Base-by-base conservation (phyloP, 495 filamentous ascomycete genomes). In the Penicillium coprophilum region DNA sequence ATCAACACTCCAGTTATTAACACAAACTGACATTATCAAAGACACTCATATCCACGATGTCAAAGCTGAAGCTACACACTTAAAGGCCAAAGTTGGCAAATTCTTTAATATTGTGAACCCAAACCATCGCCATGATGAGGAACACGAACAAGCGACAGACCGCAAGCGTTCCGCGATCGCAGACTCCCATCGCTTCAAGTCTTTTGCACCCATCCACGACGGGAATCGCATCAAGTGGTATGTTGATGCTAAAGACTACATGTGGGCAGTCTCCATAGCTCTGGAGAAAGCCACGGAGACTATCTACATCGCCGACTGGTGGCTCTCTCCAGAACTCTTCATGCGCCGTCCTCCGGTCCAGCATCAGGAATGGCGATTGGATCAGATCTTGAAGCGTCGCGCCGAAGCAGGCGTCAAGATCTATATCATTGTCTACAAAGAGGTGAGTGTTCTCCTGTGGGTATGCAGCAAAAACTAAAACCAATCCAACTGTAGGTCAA, bases 291-390 rank as follows among this genome's bases (percentile, higher is more conserved):
- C 94, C 30, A 87, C 88, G 56, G 94, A 98, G 71, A 87, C 87
- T 11, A 96, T 98, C 58, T 98, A 97, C 70, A 92, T 98, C 53
- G 91, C 78, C 20, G 94, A 97, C 68, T 98, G 93, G 93, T 98
- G 94, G 93, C 74, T 98, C 10, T 93, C 89, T 2, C 93, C 93
- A 0, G 93, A 98, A 68, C 73, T 97, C 55, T 98, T 96, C 72
- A 75, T 98, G 34, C 85, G 93, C 15, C 81, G 93, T 39, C 92
- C 92, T 15, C 89, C 93, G 1, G 83, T 85, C 56, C 77, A 70
- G 66, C 86, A 91, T 56, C 89, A 92, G 71, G 83, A 96, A 81
- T 97, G 88, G 88, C 82, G 93, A 6, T 75, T 98, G 23, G 93
- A 98, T 66, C 83, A 87, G 52, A 71, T 95, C 19, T 72, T 97